These are phyloP conservation scores for Gastrolobium villosum DNA, from an alignment of 306 rosid genomes.

Conservation along the genomic window DNA sequence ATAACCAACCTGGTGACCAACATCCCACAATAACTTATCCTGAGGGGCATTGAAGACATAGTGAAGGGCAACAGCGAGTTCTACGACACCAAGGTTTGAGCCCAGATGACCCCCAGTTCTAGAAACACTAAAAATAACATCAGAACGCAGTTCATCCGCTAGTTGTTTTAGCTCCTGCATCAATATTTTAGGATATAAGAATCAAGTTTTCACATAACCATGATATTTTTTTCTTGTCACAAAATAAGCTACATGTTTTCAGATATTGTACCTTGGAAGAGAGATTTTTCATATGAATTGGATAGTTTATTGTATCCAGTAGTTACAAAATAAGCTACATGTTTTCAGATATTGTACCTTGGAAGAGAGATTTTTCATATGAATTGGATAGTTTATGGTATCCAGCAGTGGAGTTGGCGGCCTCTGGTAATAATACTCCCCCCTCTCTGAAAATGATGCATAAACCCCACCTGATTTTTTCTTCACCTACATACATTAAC, in stretches of 20 bases:
- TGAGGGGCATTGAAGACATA: conserved; percentile 91
- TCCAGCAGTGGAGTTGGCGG: conserved; percentile 96
- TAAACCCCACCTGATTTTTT: conserved; percentile 63
- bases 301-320: no score
- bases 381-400: conserved; percentile 91
- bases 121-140: conserved; percentile 93
- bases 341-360: conserved; percentile 63
- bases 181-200: neutral
- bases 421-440: conserved; percentile 76
- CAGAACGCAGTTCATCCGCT: conserved; percentile 90
- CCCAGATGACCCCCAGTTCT: conserved; percentile 99
- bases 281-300: conserved; percentile 67
- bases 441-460: conserved; percentile 85
- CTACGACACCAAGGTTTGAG: conserved; percentile 96
- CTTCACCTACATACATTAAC: conserved; percentile 56
- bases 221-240: neutral
- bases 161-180: conserved; percentile 91
- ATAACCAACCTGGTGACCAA: conserved; percentile 91
- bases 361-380: conserved; percentile 91
- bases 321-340: neutral
- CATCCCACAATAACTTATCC: conserved; percentile 95
- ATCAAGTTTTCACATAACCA: conserved; percentile 5
- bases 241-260: conserved; percentile 8
- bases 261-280: conserved; percentile 74
- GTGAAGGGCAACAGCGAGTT: conserved; percentile 97